phyloP scores from a whole-genome alignment of 2,329 filamentous ascomycete genomes.

The Beauveria medogensis region DNA sequence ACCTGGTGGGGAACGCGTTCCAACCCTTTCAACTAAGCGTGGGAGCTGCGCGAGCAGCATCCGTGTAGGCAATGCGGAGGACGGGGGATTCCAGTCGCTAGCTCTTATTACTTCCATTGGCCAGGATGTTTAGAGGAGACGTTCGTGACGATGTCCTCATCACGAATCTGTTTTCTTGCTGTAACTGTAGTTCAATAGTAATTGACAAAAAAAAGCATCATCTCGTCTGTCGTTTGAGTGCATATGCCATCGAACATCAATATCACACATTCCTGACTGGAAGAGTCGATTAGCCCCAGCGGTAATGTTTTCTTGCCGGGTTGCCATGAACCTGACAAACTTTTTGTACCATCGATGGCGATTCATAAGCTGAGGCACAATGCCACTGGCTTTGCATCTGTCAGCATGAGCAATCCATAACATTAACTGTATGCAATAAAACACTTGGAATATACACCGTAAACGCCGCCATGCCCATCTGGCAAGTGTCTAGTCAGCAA shows the following conservation, averaged over 20 bases:
- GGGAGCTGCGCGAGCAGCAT: neutral
- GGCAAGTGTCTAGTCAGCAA: slow-evolving; percentile 14
- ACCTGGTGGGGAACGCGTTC: slow-evolving; percentile 97
- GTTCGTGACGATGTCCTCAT: neutral
- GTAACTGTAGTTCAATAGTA: slow-evolving; percentile 10
- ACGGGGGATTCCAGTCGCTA: neutral
- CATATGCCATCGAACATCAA: no score
- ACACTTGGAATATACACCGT: slow-evolving; percentile 9
- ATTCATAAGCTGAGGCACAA: no score
- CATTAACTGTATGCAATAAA: slow-evolving; percentile 8
- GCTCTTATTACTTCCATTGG: neutral
- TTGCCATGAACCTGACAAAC: no score
- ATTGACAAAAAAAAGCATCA: neutral
- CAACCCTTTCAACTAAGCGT: slow-evolving; percentile 73
- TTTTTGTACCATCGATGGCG: no score
- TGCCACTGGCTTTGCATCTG: no score
- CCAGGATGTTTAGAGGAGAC: neutral
- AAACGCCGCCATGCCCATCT: slow-evolving; percentile 28
- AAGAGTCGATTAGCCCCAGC: no score
- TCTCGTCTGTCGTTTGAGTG: no score
- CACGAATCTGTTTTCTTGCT: slow-evolving; percentile 5
- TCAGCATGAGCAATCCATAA: neutral
- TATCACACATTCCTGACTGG: no score
- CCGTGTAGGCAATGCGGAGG: slow-evolving; percentile 1
- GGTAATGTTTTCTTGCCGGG: no score